These are phyloP conservation scores for Candida ipomoeae DNA, from an alignment of 805 yeast species.

Conservation along the genomic window DNA sequence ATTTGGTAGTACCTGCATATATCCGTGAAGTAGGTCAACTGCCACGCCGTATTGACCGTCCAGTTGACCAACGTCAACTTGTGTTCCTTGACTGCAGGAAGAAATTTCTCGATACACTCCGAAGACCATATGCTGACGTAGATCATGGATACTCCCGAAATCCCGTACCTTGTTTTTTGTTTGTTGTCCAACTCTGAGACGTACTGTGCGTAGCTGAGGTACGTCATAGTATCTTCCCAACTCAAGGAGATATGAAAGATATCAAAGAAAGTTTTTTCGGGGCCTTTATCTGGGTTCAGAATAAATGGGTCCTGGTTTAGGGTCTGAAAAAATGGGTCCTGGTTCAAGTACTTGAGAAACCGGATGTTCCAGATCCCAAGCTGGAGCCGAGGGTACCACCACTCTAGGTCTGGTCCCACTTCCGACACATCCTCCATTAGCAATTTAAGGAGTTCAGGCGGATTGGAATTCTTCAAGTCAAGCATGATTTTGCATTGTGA, in stretches of 20 bases:
- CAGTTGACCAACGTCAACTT: constrained; percentile 33
- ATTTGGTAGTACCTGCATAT: constrained; percentile 24
- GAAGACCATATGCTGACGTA: constrained; percentile 37
- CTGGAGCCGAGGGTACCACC: constrained; percentile 38
- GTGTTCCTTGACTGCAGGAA: constrained; percentile 33
- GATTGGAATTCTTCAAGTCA: constrained; percentile 39
- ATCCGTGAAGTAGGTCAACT: constrained; percentile 29
- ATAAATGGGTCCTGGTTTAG: constrained; percentile 22
- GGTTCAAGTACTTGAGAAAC: constrained; percentile 36
- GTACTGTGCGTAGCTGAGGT: constrained; percentile 34
- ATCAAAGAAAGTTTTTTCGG: constrained; percentile 23
- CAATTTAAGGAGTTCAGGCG: constrained; percentile 28
- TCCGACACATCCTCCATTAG: constrained; percentile 28
- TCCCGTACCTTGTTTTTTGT: constrained; percentile 19
- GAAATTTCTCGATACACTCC: constrained; percentile 31
- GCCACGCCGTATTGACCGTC: constrained; percentile 38
- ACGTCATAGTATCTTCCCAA: constrained; percentile 32
- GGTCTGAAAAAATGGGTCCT: constrained; percentile 32
- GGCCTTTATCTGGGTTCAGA: constrained; percentile 13
- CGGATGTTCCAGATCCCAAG: constrained; percentile 41
- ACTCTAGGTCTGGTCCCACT: constrained; percentile 27
- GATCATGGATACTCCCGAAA: constrained; percentile 35
- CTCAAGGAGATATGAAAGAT: constrained; percentile 33
- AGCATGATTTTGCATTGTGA: constrained; percentile 30
- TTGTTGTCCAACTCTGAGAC: constrained; percentile 20